A percentile compares a stretch with the other conserved stretches of the same genome.
These are phyloP conservation scores for Gloeophyllum trabeum DNA, from an alignment of 768 basidiomycete genomes.

Conservation along the genomic window DNA sequence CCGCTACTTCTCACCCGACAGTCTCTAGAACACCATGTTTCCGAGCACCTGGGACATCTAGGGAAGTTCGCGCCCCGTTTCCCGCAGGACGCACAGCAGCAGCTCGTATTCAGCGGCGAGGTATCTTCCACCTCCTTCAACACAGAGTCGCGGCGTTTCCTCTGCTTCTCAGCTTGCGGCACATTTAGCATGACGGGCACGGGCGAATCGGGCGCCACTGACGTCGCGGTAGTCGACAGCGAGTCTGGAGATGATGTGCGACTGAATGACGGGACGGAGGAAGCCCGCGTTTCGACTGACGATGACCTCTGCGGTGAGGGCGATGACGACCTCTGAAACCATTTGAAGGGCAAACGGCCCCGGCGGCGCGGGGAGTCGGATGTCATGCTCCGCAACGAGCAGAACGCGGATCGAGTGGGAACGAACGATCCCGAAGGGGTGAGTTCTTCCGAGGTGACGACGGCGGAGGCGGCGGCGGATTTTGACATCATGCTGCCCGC, in stretches of 20 bases:
- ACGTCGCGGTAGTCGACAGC: background rate
- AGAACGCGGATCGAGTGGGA: background rate
- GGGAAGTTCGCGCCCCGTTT: slow-evolving; percentile 46
- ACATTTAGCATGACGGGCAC: background rate
- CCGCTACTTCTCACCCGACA: slow-evolving; percentile 35
- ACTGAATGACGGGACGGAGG: background rate
- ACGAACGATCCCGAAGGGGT: slow-evolving; percentile 21
- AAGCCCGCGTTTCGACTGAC: background rate
- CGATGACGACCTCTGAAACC: background rate
- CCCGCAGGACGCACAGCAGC: slow-evolving; percentile 38
- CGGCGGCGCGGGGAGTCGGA: background rate
- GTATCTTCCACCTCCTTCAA: slow-evolving; percentile 37
- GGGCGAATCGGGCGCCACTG: background rate
- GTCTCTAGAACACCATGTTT: slow-evolving; percentile 53
- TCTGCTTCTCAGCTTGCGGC: background rate
- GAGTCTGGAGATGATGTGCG: background rate
- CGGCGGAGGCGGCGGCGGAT: too few relatives aligned
- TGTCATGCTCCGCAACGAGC: background rate
- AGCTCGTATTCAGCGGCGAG: slow-evolving; percentile 34
- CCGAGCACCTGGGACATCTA: slow-evolving; percentile 45
- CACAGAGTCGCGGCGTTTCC: slow-evolving; percentile 28
- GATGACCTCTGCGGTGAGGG: background rate
- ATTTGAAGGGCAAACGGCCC: background rate
- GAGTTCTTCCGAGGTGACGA: too few relatives aligned
- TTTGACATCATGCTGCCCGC: too few relatives aligned